Percentiles rank a stretch among this genome's conserved stretches.
Evolutionary conservation across 176 grass and related monocot species (phyloP).

Genomic region (Luzula sylvatica): DNA sequence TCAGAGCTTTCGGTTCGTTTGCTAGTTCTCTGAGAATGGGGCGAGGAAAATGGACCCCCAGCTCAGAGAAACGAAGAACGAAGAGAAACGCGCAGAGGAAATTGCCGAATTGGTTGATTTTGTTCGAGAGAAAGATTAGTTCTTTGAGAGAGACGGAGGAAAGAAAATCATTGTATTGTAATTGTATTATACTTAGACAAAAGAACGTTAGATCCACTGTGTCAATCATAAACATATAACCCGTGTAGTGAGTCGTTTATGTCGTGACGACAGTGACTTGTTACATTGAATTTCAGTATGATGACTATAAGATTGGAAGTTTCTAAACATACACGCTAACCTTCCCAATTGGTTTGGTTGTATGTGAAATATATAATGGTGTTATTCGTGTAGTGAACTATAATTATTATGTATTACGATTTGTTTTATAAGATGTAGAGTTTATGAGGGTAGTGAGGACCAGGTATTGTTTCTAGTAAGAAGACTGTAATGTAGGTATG

Average conservation of each 20-base stretch:
- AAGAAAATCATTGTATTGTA: constrained; percentile 1
- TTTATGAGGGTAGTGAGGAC: too few relatives aligned
- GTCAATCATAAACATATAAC: neutral
- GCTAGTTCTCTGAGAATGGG: neutral
- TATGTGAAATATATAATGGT: too few relatives aligned
- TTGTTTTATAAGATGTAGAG: too few relatives aligned
- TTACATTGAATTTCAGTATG: neutral
- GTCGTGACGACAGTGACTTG: neutral
- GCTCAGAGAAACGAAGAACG: constrained; percentile 7
- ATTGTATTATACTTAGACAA: neutral
- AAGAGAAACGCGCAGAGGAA: neutral
- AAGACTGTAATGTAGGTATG: neutral
- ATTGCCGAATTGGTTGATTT: neutral
- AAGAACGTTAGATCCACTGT: neutral
- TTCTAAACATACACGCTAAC: constrained; percentile 9
- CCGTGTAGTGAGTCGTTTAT: neutral
- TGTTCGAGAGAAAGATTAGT: constrained; percentile 6
- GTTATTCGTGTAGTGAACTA: too few relatives aligned
- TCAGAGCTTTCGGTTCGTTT: neutral
- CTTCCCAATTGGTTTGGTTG: neutral
- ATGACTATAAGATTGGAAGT: neutral
- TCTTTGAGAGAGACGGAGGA: neutral
- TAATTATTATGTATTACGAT: too few relatives aligned
- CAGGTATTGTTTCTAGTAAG: neutral
- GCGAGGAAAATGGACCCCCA: constrained; percentile 14